Conservation (phyloP, 176 grass and related monocot species). For the bread wheat (Triticum aestivum) region DNA sequence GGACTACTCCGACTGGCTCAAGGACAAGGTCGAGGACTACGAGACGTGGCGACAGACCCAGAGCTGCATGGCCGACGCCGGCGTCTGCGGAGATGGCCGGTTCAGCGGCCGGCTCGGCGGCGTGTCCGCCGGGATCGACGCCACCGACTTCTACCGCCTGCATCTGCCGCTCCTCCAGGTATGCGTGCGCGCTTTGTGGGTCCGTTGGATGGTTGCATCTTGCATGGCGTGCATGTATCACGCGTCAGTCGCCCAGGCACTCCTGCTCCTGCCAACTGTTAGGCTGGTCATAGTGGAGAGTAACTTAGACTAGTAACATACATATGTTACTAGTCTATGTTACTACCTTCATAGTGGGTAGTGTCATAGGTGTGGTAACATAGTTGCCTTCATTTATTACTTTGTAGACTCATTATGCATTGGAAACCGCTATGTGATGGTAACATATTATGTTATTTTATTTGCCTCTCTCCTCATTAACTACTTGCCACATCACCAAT, state of each 20-base stretch:
- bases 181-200: not conserved
- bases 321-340: too few species aligned
- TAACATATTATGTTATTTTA: too few species aligned
- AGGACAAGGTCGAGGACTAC: conserved; percentile 42
- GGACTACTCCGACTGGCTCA: conserved; percentile 77
- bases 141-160: conserved; percentile 51
- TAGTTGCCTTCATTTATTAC: too few species aligned
- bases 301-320: too few species aligned
- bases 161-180: conserved; percentile 72
- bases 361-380: too few species aligned
- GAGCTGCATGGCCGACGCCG: conserved; percentile 56
- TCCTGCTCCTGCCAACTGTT: not conserved
- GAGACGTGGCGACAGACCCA: conserved; percentile 52
- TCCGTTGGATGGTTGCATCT: not conserved
- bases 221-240: not conserved
- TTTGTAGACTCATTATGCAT: too few species aligned
- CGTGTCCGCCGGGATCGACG: conserved; percentile 27
- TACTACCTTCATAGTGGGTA: too few species aligned
- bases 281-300: too few species aligned
- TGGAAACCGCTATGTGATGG: too few species aligned
- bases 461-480: too few species aligned
- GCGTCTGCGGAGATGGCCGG: conserved; percentile 41
- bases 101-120: conserved; percentile 7
- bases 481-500: too few species aligned
- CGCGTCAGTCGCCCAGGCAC: not conserved